Evolutionary conservation across 106 monocot genomes (phyloP), one percentile per base, ranked within the genome.

Genomic region (Iris macrosiphon): DNA sequence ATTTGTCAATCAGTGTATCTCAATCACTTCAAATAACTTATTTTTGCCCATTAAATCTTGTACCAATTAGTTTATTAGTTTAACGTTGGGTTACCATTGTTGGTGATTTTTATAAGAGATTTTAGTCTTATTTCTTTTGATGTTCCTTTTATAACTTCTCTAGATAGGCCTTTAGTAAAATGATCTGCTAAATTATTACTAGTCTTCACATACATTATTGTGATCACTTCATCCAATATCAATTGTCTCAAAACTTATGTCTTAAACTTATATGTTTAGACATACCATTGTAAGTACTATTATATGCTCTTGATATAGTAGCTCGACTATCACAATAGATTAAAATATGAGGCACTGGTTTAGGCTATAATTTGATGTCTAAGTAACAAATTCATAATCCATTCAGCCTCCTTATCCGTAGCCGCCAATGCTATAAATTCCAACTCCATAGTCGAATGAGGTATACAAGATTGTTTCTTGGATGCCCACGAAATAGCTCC

Each of bases 361-460:
- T 53, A 3, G 52, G 31, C 28, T 30, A 53, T 31, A 31, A 18
- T 21, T 12, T 29, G 2, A 53, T 53, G n/a, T 53, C 52, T 9
- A 31, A 31, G n/a, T n/a, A 15, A 53, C 17, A 53, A 18, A 25
- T 53, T 14, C n/a, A 27, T 53, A 3, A 30, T 29, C 52, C 52
- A 53, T 30, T 31, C 14, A 31, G 52, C 31, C 31, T 53, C 30
- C 4, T 53, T 53, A 28, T 1, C 28, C 4, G 52, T 16, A 1
- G 52, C 30, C 6, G 52, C 30, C 31, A 53, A n/a, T 14, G 52
- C 52, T 1, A 53, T 32, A n/a, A 53, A 53, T 53, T 53, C 52
- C 0, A 11, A 53, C 15, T 53, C 30, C 52, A 53, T 31, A 31
- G 26, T 53, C 1, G 52, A 53, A 23, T 53, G 6, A 24, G 28